Conservation (phyloP, 768 basidiomycete genomes). For the Mycena maculata region DNA sequence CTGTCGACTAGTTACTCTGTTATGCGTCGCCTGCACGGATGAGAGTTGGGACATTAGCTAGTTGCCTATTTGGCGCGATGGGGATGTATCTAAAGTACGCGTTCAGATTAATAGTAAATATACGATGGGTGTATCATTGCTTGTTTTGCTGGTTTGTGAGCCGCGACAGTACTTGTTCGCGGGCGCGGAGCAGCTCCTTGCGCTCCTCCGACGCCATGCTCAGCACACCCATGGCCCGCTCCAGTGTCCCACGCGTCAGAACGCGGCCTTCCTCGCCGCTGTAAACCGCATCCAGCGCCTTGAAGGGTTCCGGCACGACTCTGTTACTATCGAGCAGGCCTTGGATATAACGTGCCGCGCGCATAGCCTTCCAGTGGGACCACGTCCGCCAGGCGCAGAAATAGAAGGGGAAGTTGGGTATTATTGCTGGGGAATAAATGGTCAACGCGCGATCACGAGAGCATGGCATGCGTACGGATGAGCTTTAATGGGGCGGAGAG, state of each 20-base stretch:
- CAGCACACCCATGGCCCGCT: constrained; percentile 7
- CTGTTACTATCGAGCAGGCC: constrained; percentile 22
- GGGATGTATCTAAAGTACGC: no score
- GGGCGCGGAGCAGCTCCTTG: constrained; percentile 36
- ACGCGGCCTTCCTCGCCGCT: background rate
- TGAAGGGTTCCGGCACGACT: constrained; percentile 21
- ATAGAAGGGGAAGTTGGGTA: constrained; percentile 69
- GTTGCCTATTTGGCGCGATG: background rate
- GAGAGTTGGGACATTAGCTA: no score
- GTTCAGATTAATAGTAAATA: no score
- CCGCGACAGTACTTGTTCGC: constrained; percentile 35
- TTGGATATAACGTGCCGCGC: constrained; percentile 24
- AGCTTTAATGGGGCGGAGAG: constrained; percentile 62
- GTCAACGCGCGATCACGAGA: background rate
- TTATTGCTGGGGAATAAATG: constrained; percentile 53
- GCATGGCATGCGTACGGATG: constrained; percentile 53
- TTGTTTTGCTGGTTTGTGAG: background rate
- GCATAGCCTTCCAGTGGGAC: constrained; percentile 52
- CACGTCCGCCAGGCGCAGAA: constrained; percentile 69
- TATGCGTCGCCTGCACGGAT: no score
- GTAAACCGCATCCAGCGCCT: constrained; percentile 21
- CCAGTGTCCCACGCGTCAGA: constrained; percentile 8
- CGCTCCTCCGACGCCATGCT: constrained; percentile 12
- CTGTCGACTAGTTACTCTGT: no score
- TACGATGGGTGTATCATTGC: no score